Base-by-base conservation (phyloP, 2,329 filamentous ascomycete genomes). In the Verticillium zaregamsianum region DNA sequence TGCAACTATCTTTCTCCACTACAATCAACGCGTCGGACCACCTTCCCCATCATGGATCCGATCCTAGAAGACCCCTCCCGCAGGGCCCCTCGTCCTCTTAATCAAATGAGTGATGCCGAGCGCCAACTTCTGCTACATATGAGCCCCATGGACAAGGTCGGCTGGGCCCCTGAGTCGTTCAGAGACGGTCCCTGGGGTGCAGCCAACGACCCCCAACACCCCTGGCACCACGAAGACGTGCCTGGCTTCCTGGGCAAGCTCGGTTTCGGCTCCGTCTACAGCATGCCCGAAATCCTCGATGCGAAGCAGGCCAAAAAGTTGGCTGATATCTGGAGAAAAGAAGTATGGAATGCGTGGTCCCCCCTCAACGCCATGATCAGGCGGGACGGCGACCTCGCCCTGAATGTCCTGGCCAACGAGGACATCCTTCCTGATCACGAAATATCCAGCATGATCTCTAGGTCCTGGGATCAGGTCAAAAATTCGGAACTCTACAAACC, bases 81-180 rank as follows among this genome's bases (percentile, higher is more conserved):
- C 20, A n/a, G 11, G n/a, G 12, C 2, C 20, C 11, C 45, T 14
- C 45, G n/a, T n/a, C 20, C n/a, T 9, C 20, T 25, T 9, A 49
- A 23, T 23, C n/a, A 2, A 2, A 49, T 49, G 45, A 49, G 9
- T 5, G 45, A 49, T 3, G 20, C n/a, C 20, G 45, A 49, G 7
- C 45, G 45, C 45, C 8, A 49, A 23, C 8, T 23, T 23, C 45
- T 49, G 1, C n/a, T 49, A 3, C 9, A 9, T 2, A 49, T 49
- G 45, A 49, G n/a, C 8, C n/a, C 45, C 20, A 59, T 59, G 56
- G 60, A 58, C 31, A 55, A n/a, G 45, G 25, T 52, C 3, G 35
- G 55, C 35, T 39, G 35, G 37, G 35, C 55, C 9, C 45, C 49
- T 35, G 58, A 63, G 23, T 55, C 58, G 25, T 59, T 60, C 35